A percentile compares a stretch with the other conserved stretches of the same genome.
phyloP scores from a whole-genome alignment of 1,284 basidiomycete species.

The Cronartium ribicola region DNA sequence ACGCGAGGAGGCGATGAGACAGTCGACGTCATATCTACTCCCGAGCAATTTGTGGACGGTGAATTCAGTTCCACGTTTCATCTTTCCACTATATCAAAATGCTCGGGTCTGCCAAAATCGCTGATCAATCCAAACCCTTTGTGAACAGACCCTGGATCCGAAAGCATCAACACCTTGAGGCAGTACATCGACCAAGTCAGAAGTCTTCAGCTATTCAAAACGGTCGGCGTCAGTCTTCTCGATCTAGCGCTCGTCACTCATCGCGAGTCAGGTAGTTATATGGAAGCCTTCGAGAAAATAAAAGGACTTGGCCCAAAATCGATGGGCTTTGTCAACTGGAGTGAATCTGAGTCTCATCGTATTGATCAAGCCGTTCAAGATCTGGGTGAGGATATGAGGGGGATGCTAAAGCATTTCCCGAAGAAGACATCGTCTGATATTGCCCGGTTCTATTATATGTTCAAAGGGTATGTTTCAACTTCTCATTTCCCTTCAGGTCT shows the following conservation, averaged over 20 bases:
- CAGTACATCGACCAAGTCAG: constrained; percentile 15
- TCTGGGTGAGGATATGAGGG: constrained; percentile 36
- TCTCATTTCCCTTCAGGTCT: background rate
- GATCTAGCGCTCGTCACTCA: constrained; percentile 23
- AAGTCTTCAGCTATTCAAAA: constrained; percentile 8
- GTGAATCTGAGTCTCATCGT: constrained; percentile 32
- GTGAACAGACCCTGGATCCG: background rate
- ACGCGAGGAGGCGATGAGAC: constrained; percentile 40
- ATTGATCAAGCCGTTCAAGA: constrained; percentile 27
- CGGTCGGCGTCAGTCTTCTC: constrained; percentile 28
- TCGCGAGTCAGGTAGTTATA: constrained; percentile 1
- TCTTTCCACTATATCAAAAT: background rate
- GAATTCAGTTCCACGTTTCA: background rate
- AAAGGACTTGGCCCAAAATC: constrained; percentile 8
- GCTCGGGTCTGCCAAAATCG: background rate
- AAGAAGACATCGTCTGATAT: constrained; percentile 29
- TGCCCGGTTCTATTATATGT: constrained; percentile 38
- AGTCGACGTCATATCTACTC: constrained; percentile 34
- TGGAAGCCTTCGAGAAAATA: constrained; percentile 17
- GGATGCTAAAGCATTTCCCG: constrained; percentile 29
- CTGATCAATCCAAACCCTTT: background rate
- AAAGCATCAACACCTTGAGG: constrained; percentile 5
- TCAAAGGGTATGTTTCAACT: constrained; percentile 34
- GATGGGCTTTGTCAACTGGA: constrained; percentile 34
- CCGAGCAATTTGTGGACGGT: constrained; percentile 20